phyloP scores from a whole-genome alignment of 2,329 filamentous ascomycete species.

The Aspergillaceae sp. region DNA sequence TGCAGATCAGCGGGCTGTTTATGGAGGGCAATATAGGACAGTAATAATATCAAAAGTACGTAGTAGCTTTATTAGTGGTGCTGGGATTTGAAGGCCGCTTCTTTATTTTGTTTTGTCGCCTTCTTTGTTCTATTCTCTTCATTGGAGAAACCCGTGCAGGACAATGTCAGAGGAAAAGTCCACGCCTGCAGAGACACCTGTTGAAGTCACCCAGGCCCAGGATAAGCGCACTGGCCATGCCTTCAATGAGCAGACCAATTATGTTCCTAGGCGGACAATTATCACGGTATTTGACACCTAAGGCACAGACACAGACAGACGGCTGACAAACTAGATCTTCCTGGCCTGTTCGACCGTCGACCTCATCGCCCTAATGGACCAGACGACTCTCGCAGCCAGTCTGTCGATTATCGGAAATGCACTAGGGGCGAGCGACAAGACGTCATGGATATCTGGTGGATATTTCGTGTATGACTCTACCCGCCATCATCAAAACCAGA shows the following conservation, averaged over 20 bases:
- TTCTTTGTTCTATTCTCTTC: not conserved
- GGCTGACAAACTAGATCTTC: constrained; percentile 40
- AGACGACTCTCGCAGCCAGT: constrained; percentile 49
- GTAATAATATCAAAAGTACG: not conserved
- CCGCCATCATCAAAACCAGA: constrained; percentile 57
- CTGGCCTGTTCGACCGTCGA: constrained; percentile 50
- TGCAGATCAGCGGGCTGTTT: not conserved
- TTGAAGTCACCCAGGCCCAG: not conserved
- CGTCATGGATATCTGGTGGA: constrained; percentile 48
- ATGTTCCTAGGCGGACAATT: constrained; percentile 44
- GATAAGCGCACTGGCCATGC: constrained; percentile 2
- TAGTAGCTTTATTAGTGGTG: no score
- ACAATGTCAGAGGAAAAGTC: no score
- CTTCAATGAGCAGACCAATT: constrained; percentile 51
- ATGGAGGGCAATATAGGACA: not conserved
- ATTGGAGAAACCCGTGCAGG: not conserved
- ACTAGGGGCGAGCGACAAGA: constrained; percentile 42
- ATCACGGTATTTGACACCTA: constrained; percentile 36
- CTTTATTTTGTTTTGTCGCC: not conserved
- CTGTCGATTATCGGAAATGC: constrained; percentile 47
- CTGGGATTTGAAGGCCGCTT: no score
- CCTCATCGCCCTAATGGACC: constrained; percentile 49
- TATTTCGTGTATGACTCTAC: constrained; percentile 59
- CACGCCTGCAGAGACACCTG: not conserved
- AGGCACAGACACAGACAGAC: not conserved